Evolutionary conservation across 2,329 filamentous ascomycete genomes (phyloP).

Genomic region (Cryphonectria radicalis): DNA sequence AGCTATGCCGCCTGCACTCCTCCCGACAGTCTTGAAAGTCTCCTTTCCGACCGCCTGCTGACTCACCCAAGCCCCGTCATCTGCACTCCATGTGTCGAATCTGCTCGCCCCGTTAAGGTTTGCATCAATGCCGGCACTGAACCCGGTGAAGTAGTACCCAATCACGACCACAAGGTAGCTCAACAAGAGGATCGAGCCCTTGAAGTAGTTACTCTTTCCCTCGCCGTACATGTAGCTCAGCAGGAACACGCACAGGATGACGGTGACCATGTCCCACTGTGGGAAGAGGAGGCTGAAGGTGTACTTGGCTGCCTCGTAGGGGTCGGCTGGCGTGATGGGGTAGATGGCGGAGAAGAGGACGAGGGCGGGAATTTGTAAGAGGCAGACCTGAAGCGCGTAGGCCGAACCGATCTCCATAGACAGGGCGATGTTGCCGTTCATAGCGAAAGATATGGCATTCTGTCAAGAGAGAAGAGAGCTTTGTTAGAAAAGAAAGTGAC

Average conservation of each 20-base stretch:
- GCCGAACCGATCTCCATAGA: slow-evolving; percentile 99
- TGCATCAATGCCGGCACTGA: slow-evolving; percentile 29
- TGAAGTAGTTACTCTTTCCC: slow-evolving; percentile 99
- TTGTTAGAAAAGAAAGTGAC: neutral
- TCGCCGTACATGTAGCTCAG: slow-evolving; percentile 98
- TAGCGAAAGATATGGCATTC: slow-evolving; percentile 98
- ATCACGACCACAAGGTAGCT: slow-evolving; percentile 91
- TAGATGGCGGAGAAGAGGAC: slow-evolving; percentile 88
- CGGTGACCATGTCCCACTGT: slow-evolving; percentile 98
- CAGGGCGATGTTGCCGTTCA: slow-evolving; percentile 98
- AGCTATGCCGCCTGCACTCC: slow-evolving; percentile 45
- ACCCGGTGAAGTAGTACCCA: slow-evolving; percentile 85
- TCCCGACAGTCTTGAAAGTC: slow-evolving; percentile 56
- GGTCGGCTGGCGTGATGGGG: slow-evolving; percentile 47
- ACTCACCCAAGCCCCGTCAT: slow-evolving; percentile 55
- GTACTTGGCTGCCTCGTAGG: slow-evolving; percentile 55
- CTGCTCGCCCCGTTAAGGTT: slow-evolving; percentile 40
- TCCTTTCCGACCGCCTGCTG: slow-evolving; percentile 38
- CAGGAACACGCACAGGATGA: slow-evolving; percentile 93
- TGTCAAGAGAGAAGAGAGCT: slow-evolving; percentile 38
- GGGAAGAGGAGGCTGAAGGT: slow-evolving; percentile 92
- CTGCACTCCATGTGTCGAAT: slow-evolving; percentile 57
- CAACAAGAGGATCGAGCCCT: slow-evolving; percentile 91
- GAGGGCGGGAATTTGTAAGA: slow-evolving; percentile 90
- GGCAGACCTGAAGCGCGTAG: slow-evolving; percentile 93